Percentiles rank a stretch among this genome's conserved stretches.
phyloP scores from a whole-genome alignment of 2,329 filamentous ascomycete species.

The Chaetothyriales sp. region DNA sequence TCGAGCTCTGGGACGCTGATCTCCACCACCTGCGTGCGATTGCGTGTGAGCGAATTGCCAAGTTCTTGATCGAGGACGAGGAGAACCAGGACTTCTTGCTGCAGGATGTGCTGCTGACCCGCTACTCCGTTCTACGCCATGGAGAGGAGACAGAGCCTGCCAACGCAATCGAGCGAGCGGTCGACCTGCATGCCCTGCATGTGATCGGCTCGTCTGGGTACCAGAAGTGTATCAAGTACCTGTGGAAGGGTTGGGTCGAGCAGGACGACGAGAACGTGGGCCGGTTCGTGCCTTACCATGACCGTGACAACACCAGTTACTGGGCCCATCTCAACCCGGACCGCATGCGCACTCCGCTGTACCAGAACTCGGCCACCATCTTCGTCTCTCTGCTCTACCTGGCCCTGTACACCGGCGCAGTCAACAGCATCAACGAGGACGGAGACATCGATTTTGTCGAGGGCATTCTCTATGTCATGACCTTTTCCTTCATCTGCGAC shows the following conservation, averaged over 20 bases:
- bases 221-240: conserved; percentile 82
- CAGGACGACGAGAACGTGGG: conserved; percentile 83
- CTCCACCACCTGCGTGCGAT: conserved; percentile 63
- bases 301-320: conserved; percentile 64
- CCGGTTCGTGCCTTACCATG: conserved; percentile 75
- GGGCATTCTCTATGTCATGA: conserved; percentile 76
- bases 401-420: conserved; percentile 70
- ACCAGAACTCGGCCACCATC: conserved; percentile 83
- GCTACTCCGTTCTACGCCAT: conserved; percentile 68
- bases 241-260: conserved; percentile 94
- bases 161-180: conserved; percentile 85
- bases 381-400: conserved; percentile 72
- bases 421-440: conserved; percentile 79
- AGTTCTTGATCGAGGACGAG: conserved; percentile 69
- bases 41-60: conserved; percentile 85
- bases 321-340: conserved; percentile 80
- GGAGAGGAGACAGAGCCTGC: conserved; percentile 56
- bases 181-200: conserved; percentile 75
- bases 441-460: conserved; percentile 78
- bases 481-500: conserved; percentile 76
- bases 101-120: conserved; percentile 66
- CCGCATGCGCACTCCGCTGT: conserved; percentile 78
- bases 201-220: conserved; percentile 89
- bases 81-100: conserved; percentile 65
- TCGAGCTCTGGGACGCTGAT: conserved; percentile 86